A percentile compares a stretch with the other conserved stretches of the same genome.
Conservation (phyloP, 495 filamentous ascomycete species). For the Talaromyces liani region DNA sequence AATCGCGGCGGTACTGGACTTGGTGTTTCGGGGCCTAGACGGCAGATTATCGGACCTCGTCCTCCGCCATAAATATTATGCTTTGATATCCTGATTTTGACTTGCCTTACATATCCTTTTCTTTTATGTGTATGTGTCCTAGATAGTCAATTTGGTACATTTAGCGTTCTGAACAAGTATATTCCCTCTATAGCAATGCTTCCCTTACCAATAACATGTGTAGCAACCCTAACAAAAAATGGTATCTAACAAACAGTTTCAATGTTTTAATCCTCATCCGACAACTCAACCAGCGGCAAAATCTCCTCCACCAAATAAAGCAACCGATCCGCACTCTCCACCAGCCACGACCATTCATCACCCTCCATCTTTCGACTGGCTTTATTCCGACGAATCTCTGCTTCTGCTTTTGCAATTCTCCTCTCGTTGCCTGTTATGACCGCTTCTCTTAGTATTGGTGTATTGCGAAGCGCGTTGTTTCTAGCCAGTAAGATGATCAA, state of each 20-base stretch:
- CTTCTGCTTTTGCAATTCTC: conserved; percentile 46
- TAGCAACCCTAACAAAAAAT: neutral
- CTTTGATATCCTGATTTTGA: neutral
- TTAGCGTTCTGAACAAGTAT: neutral
- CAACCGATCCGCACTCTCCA: conserved; percentile 36
- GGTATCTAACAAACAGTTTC: neutral
- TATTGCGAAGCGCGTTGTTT: conserved; percentile 31
- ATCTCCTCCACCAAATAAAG: conserved; percentile 27
- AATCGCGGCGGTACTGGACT: conserved; percentile 65
- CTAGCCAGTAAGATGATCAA: conserved; percentile 54
- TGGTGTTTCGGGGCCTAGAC: conserved; percentile 56
- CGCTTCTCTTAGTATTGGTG: conserved; percentile 37
- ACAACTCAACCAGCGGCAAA: conserved; percentile 1
- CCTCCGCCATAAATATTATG: conserved; percentile 43
- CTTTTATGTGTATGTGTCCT: neutral
- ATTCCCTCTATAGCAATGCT: neutral
- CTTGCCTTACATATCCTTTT: neutral
- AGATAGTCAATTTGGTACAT: neutral
- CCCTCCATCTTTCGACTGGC: conserved; percentile 29
- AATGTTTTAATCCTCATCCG: neutral
- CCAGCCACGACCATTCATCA: conserved; percentile 29
- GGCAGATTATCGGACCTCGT: conserved; percentile 76
- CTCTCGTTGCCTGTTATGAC: conserved; percentile 57
- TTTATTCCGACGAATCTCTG: conserved; percentile 32
- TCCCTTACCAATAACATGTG: neutral